These are phyloP conservation scores for Madurella fahalii DNA, from an alignment of 2,329 filamentous ascomycete genomes.

Conservation along the genomic window DNA sequence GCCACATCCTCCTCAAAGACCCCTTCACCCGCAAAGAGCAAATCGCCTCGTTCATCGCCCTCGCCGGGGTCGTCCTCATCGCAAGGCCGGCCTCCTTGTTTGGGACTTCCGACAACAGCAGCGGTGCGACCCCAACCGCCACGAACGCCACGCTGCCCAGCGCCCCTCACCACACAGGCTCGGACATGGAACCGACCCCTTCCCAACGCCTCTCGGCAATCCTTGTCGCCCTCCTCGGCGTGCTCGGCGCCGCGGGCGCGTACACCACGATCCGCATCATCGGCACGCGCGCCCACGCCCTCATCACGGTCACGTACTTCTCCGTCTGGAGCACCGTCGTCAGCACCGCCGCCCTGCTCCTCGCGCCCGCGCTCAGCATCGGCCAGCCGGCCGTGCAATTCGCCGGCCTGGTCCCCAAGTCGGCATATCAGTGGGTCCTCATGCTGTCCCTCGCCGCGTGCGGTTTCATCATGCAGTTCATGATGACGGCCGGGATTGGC, in stretches of 20 bases:
- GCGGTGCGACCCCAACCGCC: neutral
- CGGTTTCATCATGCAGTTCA: conserved; percentile 81
- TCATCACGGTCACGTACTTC: conserved; percentile 88
- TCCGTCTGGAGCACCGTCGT: conserved; percentile 66
- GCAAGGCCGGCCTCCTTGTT: conserved; percentile 57
- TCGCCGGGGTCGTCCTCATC: conserved; percentile 78
- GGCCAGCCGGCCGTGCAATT: conserved; percentile 45
- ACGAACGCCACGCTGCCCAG: neutral
- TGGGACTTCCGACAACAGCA: conserved; percentile 24
- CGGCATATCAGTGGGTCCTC: conserved; percentile 58
- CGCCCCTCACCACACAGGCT: neutral
- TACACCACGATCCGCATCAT: conserved; percentile 76
- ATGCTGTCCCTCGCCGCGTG: conserved; percentile 65
- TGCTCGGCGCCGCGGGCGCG: conserved; percentile 69
- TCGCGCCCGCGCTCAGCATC: conserved; percentile 42
- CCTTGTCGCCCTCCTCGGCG: conserved; percentile 68
- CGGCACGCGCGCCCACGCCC: conserved; percentile 71
- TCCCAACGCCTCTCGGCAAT: conserved; percentile 67
- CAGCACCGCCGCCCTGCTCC: conserved; percentile 55
- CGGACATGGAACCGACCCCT: conserved; percentile 46
- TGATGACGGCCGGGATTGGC: conserved; percentile 72
- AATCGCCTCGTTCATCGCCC: conserved; percentile 68
- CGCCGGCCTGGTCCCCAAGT: conserved; percentile 34
- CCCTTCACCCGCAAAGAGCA: conserved; percentile 76
- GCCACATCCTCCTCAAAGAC: conserved; percentile 69